Conservation (phyloP, 2,329 filamentous ascomycete species). For the Trichophyton mentagrophytes region DNA sequence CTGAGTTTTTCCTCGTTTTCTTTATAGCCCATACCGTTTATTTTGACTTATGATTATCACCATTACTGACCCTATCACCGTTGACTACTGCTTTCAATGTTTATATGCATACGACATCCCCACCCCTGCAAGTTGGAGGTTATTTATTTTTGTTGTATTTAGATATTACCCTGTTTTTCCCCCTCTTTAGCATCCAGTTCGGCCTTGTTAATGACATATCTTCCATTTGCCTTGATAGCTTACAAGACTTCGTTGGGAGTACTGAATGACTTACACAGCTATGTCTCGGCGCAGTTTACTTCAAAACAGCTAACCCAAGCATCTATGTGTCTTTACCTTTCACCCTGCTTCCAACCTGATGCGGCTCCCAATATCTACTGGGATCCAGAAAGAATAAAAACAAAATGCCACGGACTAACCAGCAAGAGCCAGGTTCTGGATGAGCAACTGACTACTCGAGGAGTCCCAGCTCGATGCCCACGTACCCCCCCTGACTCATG, state of each 20-base stretch:
- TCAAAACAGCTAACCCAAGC: no score
- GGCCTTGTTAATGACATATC: not conserved
- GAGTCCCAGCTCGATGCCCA: not conserved
- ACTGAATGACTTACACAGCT: no score
- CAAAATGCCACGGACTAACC: no score
- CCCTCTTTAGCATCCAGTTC: not conserved
- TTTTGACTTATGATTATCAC: not conserved
- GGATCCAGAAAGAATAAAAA: no score
- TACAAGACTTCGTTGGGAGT: no score
- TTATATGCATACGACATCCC: not conserved
- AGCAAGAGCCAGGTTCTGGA: no score
- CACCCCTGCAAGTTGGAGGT: not conserved
- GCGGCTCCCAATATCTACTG: no score
- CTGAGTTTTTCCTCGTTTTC: not conserved
- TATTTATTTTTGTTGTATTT: not conserved
- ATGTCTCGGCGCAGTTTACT: no score
- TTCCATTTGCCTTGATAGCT: not conserved
- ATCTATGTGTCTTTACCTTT: no score
- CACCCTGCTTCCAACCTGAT: no score
- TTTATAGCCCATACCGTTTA: not conserved
- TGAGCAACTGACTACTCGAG: no score
- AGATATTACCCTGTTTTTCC: not conserved
- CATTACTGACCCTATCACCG: not conserved
- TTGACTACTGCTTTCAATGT: not conserved
- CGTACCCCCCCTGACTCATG: not conserved